Evolutionary conservation across 1,284 basidiomycete species (phyloP).

Genomic region (Vanrija humicola): DNA sequence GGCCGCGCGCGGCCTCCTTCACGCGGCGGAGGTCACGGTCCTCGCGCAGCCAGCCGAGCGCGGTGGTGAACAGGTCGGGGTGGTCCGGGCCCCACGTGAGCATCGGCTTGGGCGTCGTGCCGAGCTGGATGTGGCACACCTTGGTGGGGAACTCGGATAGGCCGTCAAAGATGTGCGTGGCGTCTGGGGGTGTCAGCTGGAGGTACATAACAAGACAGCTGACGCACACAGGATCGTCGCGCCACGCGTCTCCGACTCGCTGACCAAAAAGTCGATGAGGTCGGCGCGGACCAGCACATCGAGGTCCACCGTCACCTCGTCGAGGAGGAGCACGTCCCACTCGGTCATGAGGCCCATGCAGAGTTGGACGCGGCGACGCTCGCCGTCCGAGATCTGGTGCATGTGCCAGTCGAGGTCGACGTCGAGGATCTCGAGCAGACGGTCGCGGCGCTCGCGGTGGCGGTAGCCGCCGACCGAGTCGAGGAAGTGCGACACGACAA

Average conservation of each 20-base stretch:
- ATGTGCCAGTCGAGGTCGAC: slow-evolving; percentile 79
- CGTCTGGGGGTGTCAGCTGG: slow-evolving; percentile 56
- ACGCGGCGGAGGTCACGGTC: slow-evolving; percentile 64
- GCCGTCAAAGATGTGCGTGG: slow-evolving; percentile 94
- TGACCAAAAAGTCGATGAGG: slow-evolving; percentile 78
- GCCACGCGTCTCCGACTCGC: slow-evolving; percentile 72
- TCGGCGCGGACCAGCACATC: slow-evolving; percentile 94
- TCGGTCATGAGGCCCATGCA: slow-evolving; percentile 95
- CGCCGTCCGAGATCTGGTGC: slow-evolving; percentile 86
- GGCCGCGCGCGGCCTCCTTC: slow-evolving; percentile 57
- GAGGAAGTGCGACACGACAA: slow-evolving; percentile 81
- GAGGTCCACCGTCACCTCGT: slow-evolving; percentile 98
- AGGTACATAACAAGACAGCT: too few relatives aligned
- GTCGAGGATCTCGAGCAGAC: slow-evolving; percentile 84
- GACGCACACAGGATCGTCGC: slow-evolving; percentile 83
- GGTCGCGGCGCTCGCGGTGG: slow-evolving; percentile 82
- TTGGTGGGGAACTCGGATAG: slow-evolving; percentile 81
- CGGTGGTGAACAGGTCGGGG: slow-evolving; percentile 63
- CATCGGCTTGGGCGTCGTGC: slow-evolving; percentile 60
- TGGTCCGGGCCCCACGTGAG: slow-evolving; percentile 62
- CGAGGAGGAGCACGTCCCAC: slow-evolving; percentile 89
- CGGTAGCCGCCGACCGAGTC: slow-evolving; percentile 95
- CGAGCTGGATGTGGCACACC: slow-evolving; percentile 81
- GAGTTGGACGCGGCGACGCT: slow-evolving; percentile 87
- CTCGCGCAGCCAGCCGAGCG: slow-evolving; percentile 77